Evolutionary conservation across 2,329 filamentous ascomycete genomes (phyloP), one percentile per base, ranked within the genome.

Genomic region (Neofusicoccum cordaticola): DNA sequence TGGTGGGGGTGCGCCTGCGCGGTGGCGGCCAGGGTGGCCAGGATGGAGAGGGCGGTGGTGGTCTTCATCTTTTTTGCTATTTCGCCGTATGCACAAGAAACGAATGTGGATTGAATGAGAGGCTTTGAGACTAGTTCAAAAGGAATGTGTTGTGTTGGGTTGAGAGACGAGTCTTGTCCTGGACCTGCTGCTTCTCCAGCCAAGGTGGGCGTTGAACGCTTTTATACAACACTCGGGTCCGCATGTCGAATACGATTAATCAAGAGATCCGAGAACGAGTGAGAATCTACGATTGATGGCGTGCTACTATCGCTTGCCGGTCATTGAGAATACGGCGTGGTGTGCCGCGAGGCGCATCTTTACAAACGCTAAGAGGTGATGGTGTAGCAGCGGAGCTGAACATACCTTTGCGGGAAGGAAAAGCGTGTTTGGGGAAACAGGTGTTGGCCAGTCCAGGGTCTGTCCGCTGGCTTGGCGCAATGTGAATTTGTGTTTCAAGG

Each of bases 1-100:
- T 39, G 11, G 69, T 64, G 4, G 69, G 69, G 51, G 66, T 60
- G 15, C 64, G 69, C 27, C 62, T 67, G 31, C 69, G 71, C 47
- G 45, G 34, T 7, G 11, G 17, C 8, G 47, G n/a, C 57, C 44
- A 62, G 22, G 44, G 35, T 27, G 31, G 31, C 57, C 31, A 62
- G 44, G 22, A 62, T 34, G 3, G 57, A 19, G 22, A 62, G 31
- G 8, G 35, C 57, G 44, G 35, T 13, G 15, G 34, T 15, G 12
- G 57, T 31, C 44, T 62, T 48, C 57, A 62, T 62, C 17, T 56
- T 41, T 13, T 37, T 19, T 19, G 13, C 45, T 50, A 11, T 6
- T 50, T 50, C 2, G 9, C 37, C 1, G 9, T 39, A 11, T 39
- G 27, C 27, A 31, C 27, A 7, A 31, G 13, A 17, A 50, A 48